Evolutionary conservation across 176 grass and related monocot genomes (phyloP).

Genomic region (Triticum timopheevii): DNA sequence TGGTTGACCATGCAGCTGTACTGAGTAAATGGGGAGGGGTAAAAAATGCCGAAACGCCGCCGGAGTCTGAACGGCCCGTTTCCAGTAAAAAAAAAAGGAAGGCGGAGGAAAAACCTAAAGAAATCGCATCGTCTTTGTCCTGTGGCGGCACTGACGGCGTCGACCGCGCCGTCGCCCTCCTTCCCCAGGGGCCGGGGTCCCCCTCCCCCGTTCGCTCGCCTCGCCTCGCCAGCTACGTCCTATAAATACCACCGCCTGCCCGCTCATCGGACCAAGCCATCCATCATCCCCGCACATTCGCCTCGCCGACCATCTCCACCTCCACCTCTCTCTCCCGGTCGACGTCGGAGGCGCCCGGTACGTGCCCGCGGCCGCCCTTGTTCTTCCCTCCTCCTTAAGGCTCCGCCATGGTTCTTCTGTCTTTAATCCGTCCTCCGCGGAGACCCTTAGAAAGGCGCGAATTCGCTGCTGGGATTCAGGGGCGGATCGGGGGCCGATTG

Average conservation of each 20-base stretch:
- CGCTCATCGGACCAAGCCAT: background rate
- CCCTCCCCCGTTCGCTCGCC: background rate
- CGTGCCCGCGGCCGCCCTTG: too few species aligned
- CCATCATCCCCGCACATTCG: background rate
- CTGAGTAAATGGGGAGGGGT: too few species aligned
- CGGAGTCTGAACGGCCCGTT: too few species aligned
- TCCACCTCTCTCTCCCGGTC: too few species aligned
- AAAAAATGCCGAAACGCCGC: too few species aligned
- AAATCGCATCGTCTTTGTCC: slow-evolving; percentile 16
- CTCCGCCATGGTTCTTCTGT: too few species aligned
- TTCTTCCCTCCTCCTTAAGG: too few species aligned
- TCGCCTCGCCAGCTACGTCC: background rate
- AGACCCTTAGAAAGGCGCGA: background rate
- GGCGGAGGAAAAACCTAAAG: background rate
- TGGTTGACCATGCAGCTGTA: too few species aligned
- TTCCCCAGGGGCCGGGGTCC: background rate
- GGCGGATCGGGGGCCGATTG: background rate
- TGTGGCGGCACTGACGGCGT: background rate
- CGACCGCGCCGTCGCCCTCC: background rate
- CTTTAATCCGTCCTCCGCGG: too few species aligned
- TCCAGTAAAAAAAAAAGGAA: too few species aligned
- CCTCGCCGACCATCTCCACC: background rate
- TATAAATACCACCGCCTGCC: slow-evolving; percentile 31
- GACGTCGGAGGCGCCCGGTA: too few species aligned
- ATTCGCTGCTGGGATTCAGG: background rate